phyloP scores from a whole-genome alignment of 2,329 filamentous ascomycete genomes.

The Orbilia oligospora region DNA sequence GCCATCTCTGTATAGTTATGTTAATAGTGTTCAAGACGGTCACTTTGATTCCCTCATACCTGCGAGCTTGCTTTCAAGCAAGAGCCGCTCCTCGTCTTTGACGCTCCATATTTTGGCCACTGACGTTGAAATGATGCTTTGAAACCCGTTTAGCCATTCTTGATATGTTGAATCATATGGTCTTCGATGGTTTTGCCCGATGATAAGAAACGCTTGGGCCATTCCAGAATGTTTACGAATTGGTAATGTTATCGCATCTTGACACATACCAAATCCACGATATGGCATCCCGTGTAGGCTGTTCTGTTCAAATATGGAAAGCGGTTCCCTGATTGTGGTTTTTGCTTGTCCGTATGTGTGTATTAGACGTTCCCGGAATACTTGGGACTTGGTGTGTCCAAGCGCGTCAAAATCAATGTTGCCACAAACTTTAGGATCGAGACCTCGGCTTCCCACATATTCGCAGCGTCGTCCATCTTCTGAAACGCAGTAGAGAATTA shows the following conservation, averaged over 20 bases:
- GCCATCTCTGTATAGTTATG: constrained; percentile 26
- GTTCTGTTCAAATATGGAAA: constrained; percentile 23
- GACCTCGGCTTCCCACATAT: constrained; percentile 49
- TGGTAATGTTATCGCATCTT: constrained; percentile 81
- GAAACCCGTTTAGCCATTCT: constrained; percentile 65
- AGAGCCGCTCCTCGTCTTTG: constrained; percentile 45
- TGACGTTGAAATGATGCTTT: constrained; percentile 46
- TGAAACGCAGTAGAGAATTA: constrained; percentile 60
- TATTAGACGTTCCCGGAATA: constrained; percentile 53
- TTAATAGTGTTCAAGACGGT: background rate
- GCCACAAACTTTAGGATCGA: constrained; percentile 45
- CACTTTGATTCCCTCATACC: constrained; percentile 9
- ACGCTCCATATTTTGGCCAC: constrained; percentile 58
- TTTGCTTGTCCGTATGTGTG: constrained; percentile 44
- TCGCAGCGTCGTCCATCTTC: constrained; percentile 43
- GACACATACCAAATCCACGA: constrained; percentile 69
- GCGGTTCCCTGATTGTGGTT: constrained; percentile 22
- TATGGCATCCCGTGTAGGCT: constrained; percentile 30
- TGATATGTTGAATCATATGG: constrained; percentile 86
- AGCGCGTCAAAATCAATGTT: constrained; percentile 37
- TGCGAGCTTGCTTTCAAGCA: constrained; percentile 43
- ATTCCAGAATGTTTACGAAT: constrained; percentile 81
- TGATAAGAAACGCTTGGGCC: constrained; percentile 79
- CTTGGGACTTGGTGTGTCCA: constrained; percentile 12
- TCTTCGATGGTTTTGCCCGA: constrained; percentile 82